A percentile compares a stretch with the other conserved stretches of the same genome.
Conservation (phyloP, 805 yeast species). For the Cyberlindnera meyerae region DNA sequence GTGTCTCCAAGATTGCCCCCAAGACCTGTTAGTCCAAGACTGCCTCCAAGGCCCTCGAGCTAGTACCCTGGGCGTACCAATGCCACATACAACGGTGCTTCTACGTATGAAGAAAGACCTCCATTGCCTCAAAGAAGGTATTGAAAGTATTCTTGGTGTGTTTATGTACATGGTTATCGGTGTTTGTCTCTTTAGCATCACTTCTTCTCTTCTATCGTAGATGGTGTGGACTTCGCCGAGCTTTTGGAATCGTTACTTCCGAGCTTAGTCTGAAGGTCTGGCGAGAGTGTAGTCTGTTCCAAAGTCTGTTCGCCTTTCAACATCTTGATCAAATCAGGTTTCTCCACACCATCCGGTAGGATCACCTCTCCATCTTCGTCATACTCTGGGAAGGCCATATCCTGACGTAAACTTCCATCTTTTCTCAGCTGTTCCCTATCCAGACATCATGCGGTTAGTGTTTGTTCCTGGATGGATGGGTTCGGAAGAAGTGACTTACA, state of each 20-base stretch:
- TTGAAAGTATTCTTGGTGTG: too few species aligned
- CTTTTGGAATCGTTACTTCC: neutral
- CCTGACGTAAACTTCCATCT: conserved; percentile 61
- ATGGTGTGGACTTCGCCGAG: too few species aligned
- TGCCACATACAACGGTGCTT: conserved; percentile 9
- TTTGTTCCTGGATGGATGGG: neutral
- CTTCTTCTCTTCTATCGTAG: neutral
- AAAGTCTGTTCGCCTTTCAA: conserved; percentile 10
- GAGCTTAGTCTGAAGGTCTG: conserved; percentile 7
- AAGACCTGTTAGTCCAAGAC: conserved; percentile 9
- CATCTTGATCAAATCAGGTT: conserved; percentile 11
- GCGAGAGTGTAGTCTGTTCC: conserved; percentile 11
- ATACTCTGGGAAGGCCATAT: conserved; percentile 51
- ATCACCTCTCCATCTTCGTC: conserved; percentile 39
- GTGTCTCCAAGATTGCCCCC: conserved; percentile 5
- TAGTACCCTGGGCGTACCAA: conserved; percentile 11
- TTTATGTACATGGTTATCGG: neutral
- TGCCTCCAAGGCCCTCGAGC: conserved; percentile 14
- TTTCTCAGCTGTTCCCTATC: conserved; percentile 58
- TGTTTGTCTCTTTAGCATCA: neutral
- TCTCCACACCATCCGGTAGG: conserved; percentile 21
- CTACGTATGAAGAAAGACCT: conserved; percentile 4
- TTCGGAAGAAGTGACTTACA: conserved; percentile 47
- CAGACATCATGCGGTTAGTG: too few species aligned
- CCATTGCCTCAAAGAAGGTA: conserved; percentile 9